Conservation (phyloP, 306 rosid species). For the Chamaecrista fasciculata region DNA sequence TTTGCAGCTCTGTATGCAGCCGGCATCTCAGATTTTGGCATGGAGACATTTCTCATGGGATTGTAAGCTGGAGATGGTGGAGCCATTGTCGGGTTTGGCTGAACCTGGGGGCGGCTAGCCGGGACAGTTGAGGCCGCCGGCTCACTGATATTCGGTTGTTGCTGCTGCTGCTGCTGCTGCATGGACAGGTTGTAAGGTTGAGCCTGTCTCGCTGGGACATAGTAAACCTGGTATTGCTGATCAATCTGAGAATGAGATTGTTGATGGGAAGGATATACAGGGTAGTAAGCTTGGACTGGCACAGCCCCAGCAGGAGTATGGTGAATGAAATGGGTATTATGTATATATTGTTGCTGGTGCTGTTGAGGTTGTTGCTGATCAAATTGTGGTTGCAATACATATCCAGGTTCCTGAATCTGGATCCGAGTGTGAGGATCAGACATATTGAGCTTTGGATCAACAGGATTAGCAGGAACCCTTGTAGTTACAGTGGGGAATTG, state of each 20-base stretch:
- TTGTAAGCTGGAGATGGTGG: conserved; percentile 46
- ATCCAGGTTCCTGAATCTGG: conserved; percentile 61
- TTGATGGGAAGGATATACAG: conserved; percentile 67
- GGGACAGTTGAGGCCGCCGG: conserved; percentile 37
- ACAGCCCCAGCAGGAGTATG: conserved; percentile 55
- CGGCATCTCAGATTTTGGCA: conserved; percentile 50
- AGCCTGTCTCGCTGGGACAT: conserved; percentile 57
- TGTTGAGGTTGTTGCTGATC: conserved; percentile 34
- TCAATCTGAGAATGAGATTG: conserved; percentile 54
- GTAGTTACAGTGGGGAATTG: conserved; percentile 45
- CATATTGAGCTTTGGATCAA: conserved; percentile 45
- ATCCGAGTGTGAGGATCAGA: conserved; percentile 50
- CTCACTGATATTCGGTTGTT: conserved; percentile 42
- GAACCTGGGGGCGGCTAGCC: conserved; percentile 50
- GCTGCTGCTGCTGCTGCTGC: conserved; percentile 48
- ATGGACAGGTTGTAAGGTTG: conserved; percentile 57
- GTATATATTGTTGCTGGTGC: conserved; percentile 49
- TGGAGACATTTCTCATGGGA: conserved; percentile 47
- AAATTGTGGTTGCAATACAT: conserved; percentile 54
- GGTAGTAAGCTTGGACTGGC: conserved; percentile 55
- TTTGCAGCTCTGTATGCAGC: conserved; percentile 54
- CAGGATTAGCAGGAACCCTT: conserved; percentile 42
- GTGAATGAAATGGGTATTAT: conserved; percentile 58
- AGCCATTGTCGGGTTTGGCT: conserved; percentile 46
- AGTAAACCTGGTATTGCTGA: conserved; percentile 74